Evolutionary conservation across 2,329 filamentous ascomycete genomes (phyloP), one percentile per base, ranked within the genome.

Genomic region (Penicillium sp.): DNA sequence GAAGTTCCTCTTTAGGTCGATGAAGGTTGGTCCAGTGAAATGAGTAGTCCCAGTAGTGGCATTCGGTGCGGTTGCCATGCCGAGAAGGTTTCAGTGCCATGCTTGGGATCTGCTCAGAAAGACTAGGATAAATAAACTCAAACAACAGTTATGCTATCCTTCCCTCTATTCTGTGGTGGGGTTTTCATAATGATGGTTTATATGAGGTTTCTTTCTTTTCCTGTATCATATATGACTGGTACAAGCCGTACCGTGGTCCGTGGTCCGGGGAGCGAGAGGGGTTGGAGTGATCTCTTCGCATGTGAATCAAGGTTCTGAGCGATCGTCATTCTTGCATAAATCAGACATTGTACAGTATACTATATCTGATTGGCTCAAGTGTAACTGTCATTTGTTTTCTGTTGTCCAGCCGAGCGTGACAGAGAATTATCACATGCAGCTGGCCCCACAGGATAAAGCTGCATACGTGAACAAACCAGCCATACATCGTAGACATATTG

Each of bases 21-120:
- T 93, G 89, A 3, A 85, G 72, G 6, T 81, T 69, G 1, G 88
- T 89, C 80, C 88, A 87, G 63, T 86, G 81, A 68, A 92, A 92
- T 6, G 79, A 81, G 66, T 89, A 83, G 20, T 83, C 87, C 85
- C 86, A 91, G 60, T 66, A 68, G 46, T 63, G 63, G 37, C 51
- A 61, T 51, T 66, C 51, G n/a, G 65, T 63, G 33, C 47, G 50
- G 46, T 61, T 65, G 26, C 49, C 54, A 22, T 45, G 52, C 35
- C 50, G 46, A 18, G 54, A 54, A 11, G 29, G 50, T 35, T 58
- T 63, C 31, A 61, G 35, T 15, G 55, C 48, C 63, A 65, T 65
- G 9, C 7, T 55, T 27, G 12, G 2, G 8, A n/a, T 40, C 6
- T 26, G 25, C 12, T 51, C 2, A n/a, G 8, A 40, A 40, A 9